Conservation (phyloP, 345 rosid species). For the Populus tremula region DNA sequence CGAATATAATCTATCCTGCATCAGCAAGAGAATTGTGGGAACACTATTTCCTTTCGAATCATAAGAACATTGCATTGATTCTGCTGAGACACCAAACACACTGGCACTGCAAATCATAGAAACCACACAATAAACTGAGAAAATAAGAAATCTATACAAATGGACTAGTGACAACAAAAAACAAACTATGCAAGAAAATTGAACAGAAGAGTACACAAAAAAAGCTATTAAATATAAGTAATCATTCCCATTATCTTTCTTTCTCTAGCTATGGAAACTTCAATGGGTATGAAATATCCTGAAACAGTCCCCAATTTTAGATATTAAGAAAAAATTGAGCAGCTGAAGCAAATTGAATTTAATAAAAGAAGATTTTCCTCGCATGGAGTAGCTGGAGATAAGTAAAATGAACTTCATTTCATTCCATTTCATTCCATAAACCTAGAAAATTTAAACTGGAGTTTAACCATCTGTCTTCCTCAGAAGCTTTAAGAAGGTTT, state of each 20-base stretch:
- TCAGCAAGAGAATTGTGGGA: conserved; percentile 87
- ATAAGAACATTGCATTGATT: conserved; percentile 86
- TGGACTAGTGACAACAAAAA: background rate
- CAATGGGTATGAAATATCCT: too few species aligned
- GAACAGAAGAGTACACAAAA: background rate
- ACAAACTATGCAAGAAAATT: background rate
- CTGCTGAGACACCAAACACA: conserved; percentile 96
- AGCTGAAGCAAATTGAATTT: background rate
- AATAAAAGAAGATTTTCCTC: background rate
- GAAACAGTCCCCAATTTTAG: background rate
- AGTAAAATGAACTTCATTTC: background rate
- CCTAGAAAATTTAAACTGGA: background rate
- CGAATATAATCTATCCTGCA: conserved; percentile 77
- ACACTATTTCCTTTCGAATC: conserved; percentile 83
- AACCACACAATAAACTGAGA: background rate
- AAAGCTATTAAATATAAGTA: background rate
- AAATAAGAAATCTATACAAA: background rate
- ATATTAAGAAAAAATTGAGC: background rate
- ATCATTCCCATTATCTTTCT: too few species aligned
- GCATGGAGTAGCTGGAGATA: background rate
- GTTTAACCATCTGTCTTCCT: background rate
- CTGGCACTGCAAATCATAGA: conserved; percentile 56
- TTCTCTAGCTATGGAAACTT: too few species aligned
- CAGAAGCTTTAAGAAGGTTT: background rate
- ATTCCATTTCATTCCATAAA: background rate